Conservation (phyloP, 2,329 filamentous ascomycete genomes). For the Annulohypoxylon truncatum region DNA sequence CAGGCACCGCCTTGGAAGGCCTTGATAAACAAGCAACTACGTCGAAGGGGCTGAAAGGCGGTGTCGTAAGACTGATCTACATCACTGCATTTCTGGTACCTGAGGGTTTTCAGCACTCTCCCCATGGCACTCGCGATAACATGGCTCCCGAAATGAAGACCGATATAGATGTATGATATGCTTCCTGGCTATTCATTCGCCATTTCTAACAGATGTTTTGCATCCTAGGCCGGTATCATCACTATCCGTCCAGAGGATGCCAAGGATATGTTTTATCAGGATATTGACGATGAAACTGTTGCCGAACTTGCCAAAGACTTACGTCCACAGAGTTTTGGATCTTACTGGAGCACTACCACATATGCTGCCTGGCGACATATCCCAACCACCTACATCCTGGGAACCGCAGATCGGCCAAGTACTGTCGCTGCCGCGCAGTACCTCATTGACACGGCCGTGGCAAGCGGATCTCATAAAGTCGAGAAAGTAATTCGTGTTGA, state of each 20-base stretch:
- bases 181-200: not conserved
- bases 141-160: constrained; percentile 42
- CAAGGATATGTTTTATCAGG: constrained; percentile 45
- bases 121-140: constrained; percentile 33
- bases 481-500: constrained; percentile 40
- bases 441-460: constrained; percentile 38
- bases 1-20: constrained; percentile 41
- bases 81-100: constrained; percentile 44
- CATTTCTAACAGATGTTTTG: not conserved
- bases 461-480: constrained; percentile 35
- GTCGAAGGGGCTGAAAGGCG: constrained; percentile 32
- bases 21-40: constrained; percentile 38
- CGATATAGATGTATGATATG: constrained; percentile 32
- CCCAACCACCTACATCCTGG: constrained; percentile 42
- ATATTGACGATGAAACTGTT: constrained; percentile 38
- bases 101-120: constrained; percentile 43
- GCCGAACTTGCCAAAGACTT: constrained; percentile 37
- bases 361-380: constrained; percentile 44
- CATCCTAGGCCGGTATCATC: constrained; percentile 36
- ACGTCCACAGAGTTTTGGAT: constrained; percentile 41
- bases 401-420: constrained; percentile 23
- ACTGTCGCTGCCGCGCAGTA: constrained; percentile 32
- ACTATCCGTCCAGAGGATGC: constrained; percentile 39
- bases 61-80: constrained; percentile 42
- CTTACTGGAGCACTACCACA: constrained; percentile 41